Base-by-base conservation (phyloP, 768 basidiomycete species). In the Boletus pseudo-olivaceus region DNA sequence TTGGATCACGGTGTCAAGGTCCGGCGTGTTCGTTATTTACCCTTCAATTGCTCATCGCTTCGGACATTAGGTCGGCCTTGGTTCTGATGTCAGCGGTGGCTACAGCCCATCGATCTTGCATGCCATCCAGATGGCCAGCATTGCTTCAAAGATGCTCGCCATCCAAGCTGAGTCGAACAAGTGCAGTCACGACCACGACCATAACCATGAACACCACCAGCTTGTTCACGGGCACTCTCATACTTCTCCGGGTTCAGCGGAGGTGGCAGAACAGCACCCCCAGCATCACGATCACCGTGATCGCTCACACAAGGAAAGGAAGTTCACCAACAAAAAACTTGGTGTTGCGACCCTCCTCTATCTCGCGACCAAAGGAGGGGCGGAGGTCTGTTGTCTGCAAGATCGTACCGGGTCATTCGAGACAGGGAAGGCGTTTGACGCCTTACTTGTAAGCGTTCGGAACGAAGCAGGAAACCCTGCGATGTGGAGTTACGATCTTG, bases 291-390 rank as follows among this genome's bases (percentile, higher is more conserved):
- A 26, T 9, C 61, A 26, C 23, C 3, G 26, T 20, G 49, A 50
- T 38, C 48, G 32, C 17, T 38, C 39, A 11, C 50, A 35, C 49
- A 47, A 56, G 20, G 52, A 58, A 32, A 46, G 38, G 34, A 51
- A 58, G 30, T 87, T 88, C 64, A 71, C 77, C 5, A 75, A 79
- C 62, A 76, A 76, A n/a, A 87, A 85, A 56, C 78, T 98, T 15
- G 75, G 85, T 3, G 77, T 93, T 42, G 74, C 88, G 7, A 83
- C 91, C 2, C 76, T 97, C 49, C 76, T 98, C 52, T 87, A 93
- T 75, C 85, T 98, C 49, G 95, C 96, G 9, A 98, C 96, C 5
- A 73, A 88, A 23, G 96, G 96, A 33, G 96, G 96, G 1, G 96
- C 96, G 2, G 77, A 82, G 23, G 84, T 98, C 0, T 95, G 93